These are phyloP conservation scores for Trichoderma sp. DNA, from an alignment of 2,329 filamentous ascomycete genomes.

Conservation along the genomic window DNA sequence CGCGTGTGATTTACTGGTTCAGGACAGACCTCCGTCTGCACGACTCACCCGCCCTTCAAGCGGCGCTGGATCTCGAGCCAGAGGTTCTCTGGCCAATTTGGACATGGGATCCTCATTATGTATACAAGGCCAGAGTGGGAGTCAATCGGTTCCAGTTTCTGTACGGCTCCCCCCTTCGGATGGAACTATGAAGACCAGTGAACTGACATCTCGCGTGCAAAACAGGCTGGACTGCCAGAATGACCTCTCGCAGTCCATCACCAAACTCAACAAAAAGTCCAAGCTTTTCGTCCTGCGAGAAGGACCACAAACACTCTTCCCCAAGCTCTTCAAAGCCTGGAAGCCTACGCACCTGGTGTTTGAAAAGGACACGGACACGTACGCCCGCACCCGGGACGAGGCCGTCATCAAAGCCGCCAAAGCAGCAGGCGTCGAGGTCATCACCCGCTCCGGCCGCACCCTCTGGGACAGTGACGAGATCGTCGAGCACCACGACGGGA, in stretches of 20 bases:
- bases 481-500: constrained; percentile 64
- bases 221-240: constrained; percentile 69
- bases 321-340: constrained; percentile 74
- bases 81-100: constrained; percentile 73
- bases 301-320: constrained; percentile 69
- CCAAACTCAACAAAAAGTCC: constrained; percentile 68
- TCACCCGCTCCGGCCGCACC: constrained; percentile 66
- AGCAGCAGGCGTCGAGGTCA: constrained; percentile 67
- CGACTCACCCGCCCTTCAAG: constrained; percentile 73
- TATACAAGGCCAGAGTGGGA: constrained; percentile 70
- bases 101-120: constrained; percentile 81
- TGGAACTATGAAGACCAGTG: not conserved
- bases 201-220: not conserved
- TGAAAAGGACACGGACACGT: constrained; percentile 77
- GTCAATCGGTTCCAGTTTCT: constrained; percentile 76
- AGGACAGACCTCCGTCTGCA: constrained; percentile 76
- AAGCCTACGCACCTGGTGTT: constrained; percentile 75
- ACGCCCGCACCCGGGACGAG: constrained; percentile 66
- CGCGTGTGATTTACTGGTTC: constrained; percentile 73
- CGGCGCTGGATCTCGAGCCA: constrained; percentile 70
- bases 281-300: constrained; percentile 74
- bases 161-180: constrained; percentile 38
- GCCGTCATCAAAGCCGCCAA: constrained; percentile 61
- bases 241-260: constrained; percentile 68
- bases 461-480: constrained; percentile 74